phyloP scores from a whole-genome alignment of 1,139 yeast genomes.

The Pichia sp. region DNA sequence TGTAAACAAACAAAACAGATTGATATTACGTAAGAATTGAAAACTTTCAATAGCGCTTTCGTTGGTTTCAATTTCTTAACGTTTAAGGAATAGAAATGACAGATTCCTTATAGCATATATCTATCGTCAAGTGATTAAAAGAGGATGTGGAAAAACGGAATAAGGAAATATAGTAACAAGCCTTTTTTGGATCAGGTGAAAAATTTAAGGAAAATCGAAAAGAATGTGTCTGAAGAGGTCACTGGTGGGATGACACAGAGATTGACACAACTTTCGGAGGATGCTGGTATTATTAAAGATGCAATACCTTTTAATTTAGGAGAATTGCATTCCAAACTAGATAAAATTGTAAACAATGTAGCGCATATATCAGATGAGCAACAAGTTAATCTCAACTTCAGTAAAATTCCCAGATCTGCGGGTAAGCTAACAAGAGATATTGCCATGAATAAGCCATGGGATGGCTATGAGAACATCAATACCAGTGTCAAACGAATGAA shows the following conservation, averaged over 20 bases:
- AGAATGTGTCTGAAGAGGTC: constrained; percentile 11
- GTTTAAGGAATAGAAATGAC: too few relatives aligned
- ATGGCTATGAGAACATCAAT: constrained; percentile 61
- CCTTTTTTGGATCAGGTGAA: background rate
- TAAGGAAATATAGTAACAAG: too few relatives aligned
- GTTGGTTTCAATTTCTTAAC: too few relatives aligned
- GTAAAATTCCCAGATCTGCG: constrained; percentile 34
- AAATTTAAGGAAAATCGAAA: constrained; percentile 5
- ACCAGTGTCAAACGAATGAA: constrained; percentile 49
- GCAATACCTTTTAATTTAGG: constrained; percentile 18
- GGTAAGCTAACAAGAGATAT: constrained; percentile 46
- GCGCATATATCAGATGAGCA: constrained; percentile 28
- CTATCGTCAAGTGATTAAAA: too few relatives aligned
- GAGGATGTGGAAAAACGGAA: too few relatives aligned
- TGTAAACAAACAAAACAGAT: too few relatives aligned
- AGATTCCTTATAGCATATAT: too few relatives aligned
- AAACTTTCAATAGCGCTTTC: too few relatives aligned
- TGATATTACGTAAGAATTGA: too few relatives aligned
- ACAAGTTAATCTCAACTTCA: constrained; percentile 31
- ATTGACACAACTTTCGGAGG: constrained; percentile 34
- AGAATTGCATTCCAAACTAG: constrained; percentile 18
- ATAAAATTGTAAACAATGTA: constrained; percentile 19
- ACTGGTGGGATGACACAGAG: constrained; percentile 29
- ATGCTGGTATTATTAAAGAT: constrained; percentile 24
- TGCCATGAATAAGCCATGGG: constrained; percentile 59